Conservation (phyloP, 2,329 filamentous ascomycete genomes). For the Scedosporium boydii region DNA sequence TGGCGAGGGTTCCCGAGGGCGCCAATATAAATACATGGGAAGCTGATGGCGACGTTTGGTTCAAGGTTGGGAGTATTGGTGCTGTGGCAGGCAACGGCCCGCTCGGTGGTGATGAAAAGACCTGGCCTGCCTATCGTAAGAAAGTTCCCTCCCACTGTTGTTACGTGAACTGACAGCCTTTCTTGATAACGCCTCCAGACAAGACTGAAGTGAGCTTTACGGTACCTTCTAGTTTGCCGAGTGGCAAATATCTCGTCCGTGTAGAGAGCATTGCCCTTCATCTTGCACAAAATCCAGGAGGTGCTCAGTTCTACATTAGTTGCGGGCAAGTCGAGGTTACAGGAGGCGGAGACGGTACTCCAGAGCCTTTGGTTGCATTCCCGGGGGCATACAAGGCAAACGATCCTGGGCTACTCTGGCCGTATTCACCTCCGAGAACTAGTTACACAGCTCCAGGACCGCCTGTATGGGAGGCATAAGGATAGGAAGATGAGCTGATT, state of each 20-base stretch:
- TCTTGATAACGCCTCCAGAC: neutral
- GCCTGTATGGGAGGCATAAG: constrained; percentile 15
- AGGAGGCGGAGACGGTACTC: constrained; percentile 19
- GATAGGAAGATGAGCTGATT: neutral
- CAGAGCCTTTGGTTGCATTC: constrained; percentile 20
- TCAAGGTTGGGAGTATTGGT: constrained; percentile 24
- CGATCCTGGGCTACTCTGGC: constrained; percentile 23
- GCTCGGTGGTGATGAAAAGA: neutral
- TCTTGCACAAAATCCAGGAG: constrained; percentile 18
- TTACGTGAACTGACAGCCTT: neutral
- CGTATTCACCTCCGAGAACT: constrained; percentile 23
- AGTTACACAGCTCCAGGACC: constrained; percentile 23
- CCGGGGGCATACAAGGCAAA: constrained; percentile 22
- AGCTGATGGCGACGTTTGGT: constrained; percentile 21
- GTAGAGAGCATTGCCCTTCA: constrained; percentile 27
- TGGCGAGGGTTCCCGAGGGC: constrained; percentile 23
- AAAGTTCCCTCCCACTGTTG: neutral
- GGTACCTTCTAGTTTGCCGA: constrained; percentile 17
- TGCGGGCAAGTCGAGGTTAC: constrained; percentile 24
- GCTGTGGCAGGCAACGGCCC: constrained; percentile 15
- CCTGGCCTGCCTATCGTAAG: constrained; percentile 4
- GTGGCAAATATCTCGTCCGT: constrained; percentile 25
- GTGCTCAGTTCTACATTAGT: constrained; percentile 27
- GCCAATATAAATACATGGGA: constrained; percentile 20
- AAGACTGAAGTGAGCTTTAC: constrained; percentile 10